Percentiles rank a stretch among this genome's conserved stretches.
phyloP scores from a whole-genome alignment of 352 stramenopile genomes.

The Globisporangium solare region DNA sequence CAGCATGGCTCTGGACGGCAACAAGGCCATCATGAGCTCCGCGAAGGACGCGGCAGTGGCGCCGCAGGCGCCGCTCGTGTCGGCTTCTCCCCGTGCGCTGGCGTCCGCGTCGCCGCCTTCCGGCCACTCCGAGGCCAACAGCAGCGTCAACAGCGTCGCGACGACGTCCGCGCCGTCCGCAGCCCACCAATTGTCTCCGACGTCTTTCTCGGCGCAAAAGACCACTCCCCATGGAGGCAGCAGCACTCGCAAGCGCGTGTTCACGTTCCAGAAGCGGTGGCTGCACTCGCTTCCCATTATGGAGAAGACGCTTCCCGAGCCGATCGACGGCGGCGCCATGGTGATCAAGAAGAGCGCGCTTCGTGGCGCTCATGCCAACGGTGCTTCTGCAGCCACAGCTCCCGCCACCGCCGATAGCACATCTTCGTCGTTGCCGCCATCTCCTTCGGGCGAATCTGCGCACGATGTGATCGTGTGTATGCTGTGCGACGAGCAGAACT shows the following conservation, averaged over 20 bases:
- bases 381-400: too few species aligned
- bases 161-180: not conserved
- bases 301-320: slow-evolving; percentile 53
- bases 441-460: slow-evolving; percentile 14
- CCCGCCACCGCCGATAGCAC: not conserved
- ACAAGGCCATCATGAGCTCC: slow-evolving; percentile 3
- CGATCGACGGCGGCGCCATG: slow-evolving; percentile 16
- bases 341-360: slow-evolving; percentile 25
- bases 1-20: not conserved
- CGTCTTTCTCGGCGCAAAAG: not conserved
- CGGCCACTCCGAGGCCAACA: not conserved
- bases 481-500: slow-evolving; percentile 63
- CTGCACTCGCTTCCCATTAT: slow-evolving; percentile 75
- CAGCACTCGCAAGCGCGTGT: slow-evolving; percentile 59
- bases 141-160: not conserved
- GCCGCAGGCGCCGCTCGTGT: not conserved
- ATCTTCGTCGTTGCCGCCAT: not conserved
- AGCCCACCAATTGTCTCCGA: not conserved
- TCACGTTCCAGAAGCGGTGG: slow-evolving; percentile 81
- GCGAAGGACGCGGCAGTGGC: not conserved
- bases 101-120: not conserved
- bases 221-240: not conserved
- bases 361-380: not conserved
- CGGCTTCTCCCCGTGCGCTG: not conserved
- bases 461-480: slow-evolving; percentile 71